These are phyloP conservation scores for Trametopsis cervina DNA, from an alignment of 768 basidiomycete species.

Conservation along the genomic window DNA sequence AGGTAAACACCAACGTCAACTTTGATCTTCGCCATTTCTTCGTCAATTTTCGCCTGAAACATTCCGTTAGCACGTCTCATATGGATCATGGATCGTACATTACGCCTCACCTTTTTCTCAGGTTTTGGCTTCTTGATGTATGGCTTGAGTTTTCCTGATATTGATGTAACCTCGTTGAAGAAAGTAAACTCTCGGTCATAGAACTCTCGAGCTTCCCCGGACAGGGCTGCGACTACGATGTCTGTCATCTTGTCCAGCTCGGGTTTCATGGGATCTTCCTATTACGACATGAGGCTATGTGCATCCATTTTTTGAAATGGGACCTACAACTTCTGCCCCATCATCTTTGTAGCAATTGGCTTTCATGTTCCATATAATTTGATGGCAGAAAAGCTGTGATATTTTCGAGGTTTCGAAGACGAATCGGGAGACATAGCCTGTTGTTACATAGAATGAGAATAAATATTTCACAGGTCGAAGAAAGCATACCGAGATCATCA, in stretches of 20 bases:
- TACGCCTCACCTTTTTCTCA: slow-evolving; percentile 89
- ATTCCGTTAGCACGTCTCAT: slow-evolving; percentile 9
- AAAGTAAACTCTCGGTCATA: slow-evolving; percentile 95
- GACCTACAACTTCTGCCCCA: slow-evolving; percentile 67
- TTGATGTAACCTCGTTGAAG: slow-evolving; percentile 95
- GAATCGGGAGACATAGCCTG: slow-evolving; percentile 91
- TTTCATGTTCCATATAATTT: slow-evolving; percentile 99
- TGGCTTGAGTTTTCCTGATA: slow-evolving; percentile 95
- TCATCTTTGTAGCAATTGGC: slow-evolving; percentile 97
- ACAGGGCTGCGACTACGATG: slow-evolving; percentile 75
- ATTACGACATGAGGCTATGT: background rate
- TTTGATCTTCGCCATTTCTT: slow-evolving; percentile 94
- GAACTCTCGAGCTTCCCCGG: slow-evolving; percentile 82
- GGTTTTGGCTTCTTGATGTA: slow-evolving; percentile 92
- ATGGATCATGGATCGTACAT: background rate
- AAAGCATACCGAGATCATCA: slow-evolving; percentile 72
- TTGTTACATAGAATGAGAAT: background rate
- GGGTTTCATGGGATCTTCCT: slow-evolving; percentile 97
- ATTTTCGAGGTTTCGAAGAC: slow-evolving; percentile 97
- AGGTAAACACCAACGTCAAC: slow-evolving; percentile 96
- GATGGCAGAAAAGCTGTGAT: slow-evolving; percentile 96
- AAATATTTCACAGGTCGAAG: background rate
- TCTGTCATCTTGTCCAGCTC: slow-evolving; percentile 83
- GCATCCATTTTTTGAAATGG: background rate
- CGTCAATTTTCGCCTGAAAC: slow-evolving; percentile 90